Percentiles rank a stretch among this genome's conserved stretches.
phyloP scores from a whole-genome alignment of 169 alveolate species.

The Cryptosporidium bovis region DNA sequence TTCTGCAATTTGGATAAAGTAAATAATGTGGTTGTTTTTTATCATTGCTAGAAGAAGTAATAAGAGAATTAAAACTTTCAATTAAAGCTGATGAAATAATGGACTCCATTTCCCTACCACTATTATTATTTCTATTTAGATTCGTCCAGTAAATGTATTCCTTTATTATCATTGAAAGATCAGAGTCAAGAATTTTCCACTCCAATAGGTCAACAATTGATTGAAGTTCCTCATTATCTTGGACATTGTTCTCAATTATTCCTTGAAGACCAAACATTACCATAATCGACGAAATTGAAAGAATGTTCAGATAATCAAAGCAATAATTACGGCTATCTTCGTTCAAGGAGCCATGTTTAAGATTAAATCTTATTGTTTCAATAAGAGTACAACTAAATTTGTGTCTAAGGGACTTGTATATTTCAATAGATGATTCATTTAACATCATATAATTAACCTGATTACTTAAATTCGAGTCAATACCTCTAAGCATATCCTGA shows the following conservation, averaged over 20 bases:
- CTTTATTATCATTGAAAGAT: slow-evolving; percentile 16
- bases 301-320: slow-evolving; percentile 23
- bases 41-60: not conserved
- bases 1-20: slow-evolving; percentile 61
- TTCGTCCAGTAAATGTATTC: slow-evolving; percentile 55
- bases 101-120: not conserved
- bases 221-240: not conserved
- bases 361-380: slow-evolving; percentile 30
- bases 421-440: slow-evolving; percentile 1
- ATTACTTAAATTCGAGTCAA: slow-evolving; percentile 6
- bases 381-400: slow-evolving; percentile 36
- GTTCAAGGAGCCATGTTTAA: slow-evolving; percentile 3
- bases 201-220: not conserved
- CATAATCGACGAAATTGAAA: slow-evolving; percentile 59
- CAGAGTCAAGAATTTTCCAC: slow-evolving; percentile 53
- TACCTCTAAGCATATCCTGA: slow-evolving; percentile 42
- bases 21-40: slow-evolving; percentile 24
- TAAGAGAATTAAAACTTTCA: slow-evolving; percentile 34
- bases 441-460: not conserved
- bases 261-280: slow-evolving; percentile 62
- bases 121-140: not conserved
- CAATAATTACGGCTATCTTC: not conserved
- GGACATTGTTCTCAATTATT: slow-evolving; percentile 32
- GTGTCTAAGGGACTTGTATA: slow-evolving; percentile 44
- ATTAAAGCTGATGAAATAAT: slow-evolving; percentile 13